Evolutionary conservation across 2,329 filamentous ascomycete species (phyloP).

Genomic region (Fusarium musae): DNA sequence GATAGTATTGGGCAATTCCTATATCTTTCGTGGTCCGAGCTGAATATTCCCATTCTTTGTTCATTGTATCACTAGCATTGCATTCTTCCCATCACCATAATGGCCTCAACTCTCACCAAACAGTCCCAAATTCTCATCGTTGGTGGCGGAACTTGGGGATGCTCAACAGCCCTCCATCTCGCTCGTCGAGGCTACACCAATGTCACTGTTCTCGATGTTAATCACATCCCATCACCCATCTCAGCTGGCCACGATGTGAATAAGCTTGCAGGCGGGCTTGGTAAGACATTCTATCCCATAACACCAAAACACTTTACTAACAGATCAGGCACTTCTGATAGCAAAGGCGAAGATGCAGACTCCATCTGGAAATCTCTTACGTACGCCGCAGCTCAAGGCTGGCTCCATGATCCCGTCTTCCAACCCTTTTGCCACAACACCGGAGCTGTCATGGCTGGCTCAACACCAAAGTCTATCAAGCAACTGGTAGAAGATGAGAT

Average conservation of each 20-base stretch:
- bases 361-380: slow-evolving; percentile 8
- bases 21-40: background rate
- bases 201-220: slow-evolving; percentile 23
- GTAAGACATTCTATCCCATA: background rate
- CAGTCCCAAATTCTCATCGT: slow-evolving; percentile 30
- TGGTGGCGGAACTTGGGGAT: slow-evolving; percentile 37
- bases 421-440: slow-evolving; percentile 23
- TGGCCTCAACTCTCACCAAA: slow-evolving; percentile 19
- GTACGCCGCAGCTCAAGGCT: slow-evolving; percentile 14
- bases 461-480: slow-evolving; percentile 16
- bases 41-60: background rate
- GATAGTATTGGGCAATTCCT: background rate
- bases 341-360: slow-evolving; percentile 1
- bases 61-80: rapidly evolving
- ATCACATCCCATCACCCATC: slow-evolving; percentile 24
- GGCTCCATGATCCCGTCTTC: slow-evolving; percentile 24
- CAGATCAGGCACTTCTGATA: background rate
- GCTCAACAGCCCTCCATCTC: slow-evolving; percentile 31
- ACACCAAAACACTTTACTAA: background rate
- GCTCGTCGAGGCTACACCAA: slow-evolving; percentile 25
- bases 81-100: rapidly evolving
- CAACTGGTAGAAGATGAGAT: slow-evolving; percentile 23
- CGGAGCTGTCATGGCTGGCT: slow-evolving; percentile 20
- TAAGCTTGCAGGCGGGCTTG: slow-evolving; percentile 16
- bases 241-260: slow-evolving; percentile 35